Conservation (phyloP, 805 yeast genomes). For the Candida alai region DNA sequence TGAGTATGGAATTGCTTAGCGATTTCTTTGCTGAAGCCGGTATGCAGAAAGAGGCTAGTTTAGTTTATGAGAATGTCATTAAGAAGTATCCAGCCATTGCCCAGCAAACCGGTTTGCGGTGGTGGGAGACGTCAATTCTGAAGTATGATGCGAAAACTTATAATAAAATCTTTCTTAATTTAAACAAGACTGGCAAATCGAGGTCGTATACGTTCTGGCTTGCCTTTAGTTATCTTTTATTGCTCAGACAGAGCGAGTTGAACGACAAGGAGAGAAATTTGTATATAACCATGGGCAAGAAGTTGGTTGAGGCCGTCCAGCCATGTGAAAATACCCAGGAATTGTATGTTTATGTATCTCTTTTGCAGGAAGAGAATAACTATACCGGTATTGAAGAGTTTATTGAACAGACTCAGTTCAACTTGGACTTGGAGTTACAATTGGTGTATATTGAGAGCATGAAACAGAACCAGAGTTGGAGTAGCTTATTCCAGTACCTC, state of each 20-base stretch:
- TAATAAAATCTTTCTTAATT: conserved; percentile 49
- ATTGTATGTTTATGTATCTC: conserved; percentile 51
- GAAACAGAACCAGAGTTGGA: conserved; percentile 39
- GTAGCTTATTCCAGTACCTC: conserved; percentile 38
- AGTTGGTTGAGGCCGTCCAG: conserved; percentile 47
- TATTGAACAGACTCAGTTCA: conserved; percentile 15
- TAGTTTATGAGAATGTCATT: conserved; percentile 54
- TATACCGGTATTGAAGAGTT: conserved; percentile 24
- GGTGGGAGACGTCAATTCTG: conserved; percentile 55
- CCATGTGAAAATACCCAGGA: conserved; percentile 65
- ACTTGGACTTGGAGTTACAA: conserved; percentile 61
- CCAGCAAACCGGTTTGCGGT: conserved; percentile 40
- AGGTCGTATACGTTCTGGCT: conserved; percentile 47
- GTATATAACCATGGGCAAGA: conserved; percentile 58
- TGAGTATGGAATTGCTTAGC: conserved; percentile 47
- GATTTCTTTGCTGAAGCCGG: conserved; percentile 41
- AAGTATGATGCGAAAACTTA: conserved; percentile 46
- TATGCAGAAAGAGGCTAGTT: conserved; percentile 34
- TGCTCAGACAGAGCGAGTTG: conserved; percentile 18
- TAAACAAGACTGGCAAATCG: conserved; percentile 26
- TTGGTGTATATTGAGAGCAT: conserved; percentile 50
- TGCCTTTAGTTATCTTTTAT: conserved; percentile 49
- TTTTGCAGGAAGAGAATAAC: conserved; percentile 37
- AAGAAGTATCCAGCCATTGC: conserved; percentile 50
- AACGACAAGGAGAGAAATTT: conserved; percentile 45